phyloP scores from a whole-genome alignment of 768 basidiomycete genomes.

The Leccinellum albellum region DNA sequence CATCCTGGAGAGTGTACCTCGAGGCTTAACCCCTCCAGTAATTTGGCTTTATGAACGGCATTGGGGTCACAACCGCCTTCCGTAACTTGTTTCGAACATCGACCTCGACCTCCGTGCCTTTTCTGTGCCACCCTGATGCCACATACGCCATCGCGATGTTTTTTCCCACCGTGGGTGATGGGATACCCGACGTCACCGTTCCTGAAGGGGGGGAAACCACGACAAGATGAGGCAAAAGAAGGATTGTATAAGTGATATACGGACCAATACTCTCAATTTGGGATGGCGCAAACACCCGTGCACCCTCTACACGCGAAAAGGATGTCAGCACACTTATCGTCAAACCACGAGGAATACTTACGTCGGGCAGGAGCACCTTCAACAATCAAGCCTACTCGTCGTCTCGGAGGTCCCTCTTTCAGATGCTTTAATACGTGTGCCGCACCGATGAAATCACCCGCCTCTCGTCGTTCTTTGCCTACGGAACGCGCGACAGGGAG shows the following conservation, averaged over 20 bases:
- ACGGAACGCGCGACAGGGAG: background rate
- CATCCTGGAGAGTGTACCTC: background rate
- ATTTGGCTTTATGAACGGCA: constrained; percentile 85
- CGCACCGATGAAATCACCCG: constrained; percentile 74
- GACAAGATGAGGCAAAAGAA: constrained; percentile 1
- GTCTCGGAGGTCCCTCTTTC: constrained; percentile 69
- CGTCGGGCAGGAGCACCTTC: constrained; percentile 85
- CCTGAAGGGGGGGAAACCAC: constrained; percentile 40
- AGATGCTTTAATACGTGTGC: constrained; percentile 70
- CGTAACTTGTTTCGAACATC: constrained; percentile 81
- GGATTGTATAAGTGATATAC: constrained; percentile 19
- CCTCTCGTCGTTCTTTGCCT: constrained; percentile 82
- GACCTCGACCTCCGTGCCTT: constrained; percentile 79
- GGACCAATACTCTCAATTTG: constrained; percentile 58
- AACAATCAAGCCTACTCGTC: constrained; percentile 80
- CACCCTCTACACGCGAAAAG: constrained; percentile 55
- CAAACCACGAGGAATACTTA: constrained; percentile 31
- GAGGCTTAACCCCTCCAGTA: constrained; percentile 64
- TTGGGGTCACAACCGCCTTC: constrained; percentile 66
- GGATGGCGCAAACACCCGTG: constrained; percentile 61
- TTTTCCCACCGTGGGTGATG: constrained; percentile 81
- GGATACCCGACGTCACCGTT: constrained; percentile 88
- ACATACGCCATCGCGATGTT: constrained; percentile 99
- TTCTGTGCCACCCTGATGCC: constrained; percentile 78
- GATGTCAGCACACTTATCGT: background rate